phyloP scores from a whole-genome alignment of 2,329 filamentous ascomycete genomes.

The Phialemonium atrogriseum region DNA sequence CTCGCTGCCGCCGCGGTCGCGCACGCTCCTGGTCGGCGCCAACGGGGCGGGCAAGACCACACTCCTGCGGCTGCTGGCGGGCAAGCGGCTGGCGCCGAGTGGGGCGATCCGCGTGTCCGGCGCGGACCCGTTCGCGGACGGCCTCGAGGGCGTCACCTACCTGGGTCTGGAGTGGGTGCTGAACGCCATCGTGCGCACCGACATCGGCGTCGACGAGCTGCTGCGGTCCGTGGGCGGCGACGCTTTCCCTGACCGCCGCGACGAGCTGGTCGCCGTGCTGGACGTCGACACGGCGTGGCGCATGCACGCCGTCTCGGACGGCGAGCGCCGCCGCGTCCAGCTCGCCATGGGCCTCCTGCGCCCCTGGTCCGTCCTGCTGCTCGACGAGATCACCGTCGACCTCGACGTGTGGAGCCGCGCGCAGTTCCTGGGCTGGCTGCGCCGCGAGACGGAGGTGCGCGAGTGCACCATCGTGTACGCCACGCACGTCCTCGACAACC shows the following conservation, averaged over 20 bases:
- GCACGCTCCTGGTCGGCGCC: slow-evolving; percentile 87
- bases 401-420: slow-evolving; percentile 78
- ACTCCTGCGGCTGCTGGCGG: slow-evolving; percentile 84
- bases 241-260: slow-evolving; percentile 69
- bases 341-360: slow-evolving; percentile 90
- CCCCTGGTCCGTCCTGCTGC: slow-evolving; percentile 82
- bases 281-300: slow-evolving; percentile 91
- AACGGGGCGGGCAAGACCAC: slow-evolving; percentile 98
- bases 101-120: slow-evolving; percentile 69
- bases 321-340: slow-evolving; percentile 85
- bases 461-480: slow-evolving; percentile 93
- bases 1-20: slow-evolving; percentile 70
- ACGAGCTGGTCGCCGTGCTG: slow-evolving; percentile 79
- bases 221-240: slow-evolving; percentile 81
- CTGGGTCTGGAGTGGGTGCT: slow-evolving; percentile 97
- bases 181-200: slow-evolving; percentile 89
- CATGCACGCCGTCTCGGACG: slow-evolving; percentile 92
- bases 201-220: slow-evolving; percentile 85
- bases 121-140: slow-evolving; percentile 84
- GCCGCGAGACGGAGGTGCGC: slow-evolving; percentile 73
- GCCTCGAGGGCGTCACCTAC: slow-evolving; percentile 91
- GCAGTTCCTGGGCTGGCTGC: slow-evolving; percentile 80
- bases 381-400: slow-evolving; percentile 97
- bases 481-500: slow-evolving; percentile 92
- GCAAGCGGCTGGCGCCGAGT: slow-evolving; percentile 82